Conservation (phyloP, 495 filamentous ascomycete genomes). For the Daldinia loculata region DNA sequence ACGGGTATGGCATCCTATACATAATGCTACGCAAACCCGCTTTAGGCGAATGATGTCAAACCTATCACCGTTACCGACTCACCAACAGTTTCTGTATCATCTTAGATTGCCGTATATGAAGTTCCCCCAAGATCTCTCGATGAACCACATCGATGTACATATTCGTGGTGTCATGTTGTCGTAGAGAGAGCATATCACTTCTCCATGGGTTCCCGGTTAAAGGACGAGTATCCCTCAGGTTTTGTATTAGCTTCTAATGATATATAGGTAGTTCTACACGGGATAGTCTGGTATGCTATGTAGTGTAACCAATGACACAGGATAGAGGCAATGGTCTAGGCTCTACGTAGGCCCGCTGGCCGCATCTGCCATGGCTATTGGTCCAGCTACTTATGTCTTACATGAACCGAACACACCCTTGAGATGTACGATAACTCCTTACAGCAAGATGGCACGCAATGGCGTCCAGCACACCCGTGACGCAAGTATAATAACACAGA, state of each 20-base stretch:
- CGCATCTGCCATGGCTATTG: constrained; percentile 15
- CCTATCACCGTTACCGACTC: constrained; percentile 32
- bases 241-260: neutral
- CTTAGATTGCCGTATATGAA: constrained; percentile 14
- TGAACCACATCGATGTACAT: neutral
- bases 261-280: neutral
- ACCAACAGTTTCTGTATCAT: constrained; percentile 18
- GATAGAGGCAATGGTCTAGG: constrained; percentile 37
- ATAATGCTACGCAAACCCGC: constrained; percentile 36
- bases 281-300: constrained; percentile 1
- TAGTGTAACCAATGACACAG: constrained; percentile 34
- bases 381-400: constrained; percentile 20
- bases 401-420: constrained; percentile 21
- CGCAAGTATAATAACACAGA: constrained; percentile 37
- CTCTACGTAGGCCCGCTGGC: constrained; percentile 12
- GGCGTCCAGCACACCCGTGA: constrained; percentile 27
- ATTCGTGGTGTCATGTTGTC: constrained; percentile 16
- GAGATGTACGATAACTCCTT: constrained; percentile 36
- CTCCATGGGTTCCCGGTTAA: neutral
- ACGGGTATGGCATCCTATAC: constrained; percentile 20
- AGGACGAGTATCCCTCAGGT: neutral
- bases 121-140: neutral
- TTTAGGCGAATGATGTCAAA: constrained; percentile 39
- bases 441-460: constrained; percentile 31
- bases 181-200: constrained; percentile 5